Conservation (phyloP, 306 rosid genomes). For the Prunus mongolica region DNA sequence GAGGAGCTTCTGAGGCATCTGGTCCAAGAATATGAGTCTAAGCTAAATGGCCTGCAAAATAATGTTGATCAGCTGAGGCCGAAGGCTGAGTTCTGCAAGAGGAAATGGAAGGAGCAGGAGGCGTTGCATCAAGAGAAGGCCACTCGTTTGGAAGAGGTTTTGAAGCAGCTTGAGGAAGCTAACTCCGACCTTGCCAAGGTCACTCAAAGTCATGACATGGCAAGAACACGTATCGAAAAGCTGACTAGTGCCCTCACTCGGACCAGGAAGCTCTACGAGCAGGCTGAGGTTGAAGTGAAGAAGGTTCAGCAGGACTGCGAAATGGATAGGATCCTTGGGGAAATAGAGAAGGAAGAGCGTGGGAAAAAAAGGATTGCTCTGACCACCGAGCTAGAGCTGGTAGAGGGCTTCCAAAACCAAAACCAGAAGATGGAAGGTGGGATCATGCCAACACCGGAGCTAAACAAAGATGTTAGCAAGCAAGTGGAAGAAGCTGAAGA, state of each 20-base stretch:
- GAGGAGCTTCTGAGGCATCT: neutral
- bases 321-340: neutral
- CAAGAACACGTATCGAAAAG: neutral
- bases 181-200: neutral
- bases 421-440: too few species aligned
- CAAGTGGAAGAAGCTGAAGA: too few species aligned
- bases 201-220: neutral
- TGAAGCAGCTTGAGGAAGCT: neutral
- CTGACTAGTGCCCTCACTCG: neutral
- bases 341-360: neutral
- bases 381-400: too few species aligned
- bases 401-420: too few species aligned
- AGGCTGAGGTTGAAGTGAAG: neutral
- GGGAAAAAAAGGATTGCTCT: too few species aligned
- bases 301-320: neutral
- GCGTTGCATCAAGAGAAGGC: constrained; percentile 5
- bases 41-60: neutral
- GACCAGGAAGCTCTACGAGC: neutral
- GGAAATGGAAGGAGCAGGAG: neutral
- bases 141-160: neutral
- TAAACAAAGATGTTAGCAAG: too few species aligned
- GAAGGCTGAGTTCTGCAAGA: neutral
- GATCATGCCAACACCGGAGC: too few species aligned
- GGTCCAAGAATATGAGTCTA: neutral
- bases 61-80: neutral